These are phyloP conservation scores for Capronia epimyces DNA, from an alignment of 2,329 filamentous ascomycete species.

Conservation along the genomic window DNA sequence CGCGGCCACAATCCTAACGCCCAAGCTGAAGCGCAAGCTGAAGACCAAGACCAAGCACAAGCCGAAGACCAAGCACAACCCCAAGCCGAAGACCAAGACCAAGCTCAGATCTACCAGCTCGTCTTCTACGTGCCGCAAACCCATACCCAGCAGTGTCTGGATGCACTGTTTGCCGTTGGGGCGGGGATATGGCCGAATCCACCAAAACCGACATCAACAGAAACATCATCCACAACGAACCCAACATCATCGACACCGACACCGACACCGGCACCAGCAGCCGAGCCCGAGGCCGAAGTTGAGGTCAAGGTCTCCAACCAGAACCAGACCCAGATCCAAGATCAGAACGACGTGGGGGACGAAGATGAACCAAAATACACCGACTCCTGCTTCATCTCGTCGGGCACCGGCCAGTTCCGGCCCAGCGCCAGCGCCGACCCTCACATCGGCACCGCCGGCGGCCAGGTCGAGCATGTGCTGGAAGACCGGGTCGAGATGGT, in stretches of 20 bases:
- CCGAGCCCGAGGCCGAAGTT: too few species aligned
- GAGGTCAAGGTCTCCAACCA: too few species aligned
- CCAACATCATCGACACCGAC: constrained; percentile 10
- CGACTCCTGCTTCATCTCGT: constrained; percentile 38
- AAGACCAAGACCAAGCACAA: neutral
- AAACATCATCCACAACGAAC: neutral
- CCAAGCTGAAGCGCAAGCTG: too few species aligned
- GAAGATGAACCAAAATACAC: constrained; percentile 32
- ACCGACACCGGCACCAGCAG: too few species aligned
- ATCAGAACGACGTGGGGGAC: too few species aligned
- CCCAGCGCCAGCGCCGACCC: constrained; percentile 39
- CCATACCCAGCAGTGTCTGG: constrained; percentile 39
- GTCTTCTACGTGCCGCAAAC: constrained; percentile 41
- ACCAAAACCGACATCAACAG: neutral
- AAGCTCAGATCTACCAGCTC: constrained; percentile 35
- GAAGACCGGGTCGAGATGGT: constrained; percentile 43
- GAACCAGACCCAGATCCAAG: neutral
- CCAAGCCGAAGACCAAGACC: neutral
- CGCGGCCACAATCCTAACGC: too few species aligned
- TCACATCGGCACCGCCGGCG: constrained; percentile 35
- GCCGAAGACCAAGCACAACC: neutral
- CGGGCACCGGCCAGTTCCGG: constrained; percentile 41
- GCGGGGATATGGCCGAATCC: constrained; percentile 38
- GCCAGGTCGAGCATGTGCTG: constrained; percentile 37
- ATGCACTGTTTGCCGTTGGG: constrained; percentile 40